A percentile compares a stretch with the other conserved stretches of the same genome.
Evolutionary conservation across 2,329 filamentous ascomycete genomes (phyloP).

Genomic region (Pezicula carpinea): DNA sequence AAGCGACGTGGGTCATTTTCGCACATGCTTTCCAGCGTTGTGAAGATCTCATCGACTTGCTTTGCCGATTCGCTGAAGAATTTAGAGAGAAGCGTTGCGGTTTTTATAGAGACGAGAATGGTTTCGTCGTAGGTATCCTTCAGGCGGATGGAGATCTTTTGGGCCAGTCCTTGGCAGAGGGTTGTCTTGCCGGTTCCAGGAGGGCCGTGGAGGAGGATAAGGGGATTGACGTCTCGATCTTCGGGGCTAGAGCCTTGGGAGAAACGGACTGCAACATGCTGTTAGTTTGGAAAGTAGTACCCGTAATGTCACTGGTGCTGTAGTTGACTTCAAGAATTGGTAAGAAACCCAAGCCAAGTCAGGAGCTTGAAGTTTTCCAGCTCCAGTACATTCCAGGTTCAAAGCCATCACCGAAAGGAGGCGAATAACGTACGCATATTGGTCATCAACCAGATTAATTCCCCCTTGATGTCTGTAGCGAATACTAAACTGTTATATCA

Average conservation of each 20-base stretch:
- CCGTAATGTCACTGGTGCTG: no score
- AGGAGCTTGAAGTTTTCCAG: no score
- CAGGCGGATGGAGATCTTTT: constrained; percentile 43
- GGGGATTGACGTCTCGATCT: constrained; percentile 91
- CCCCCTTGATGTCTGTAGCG: constrained; percentile 23
- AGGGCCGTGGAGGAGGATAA: constrained; percentile 85
- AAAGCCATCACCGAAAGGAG: not conserved
- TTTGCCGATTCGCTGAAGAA: constrained; percentile 43
- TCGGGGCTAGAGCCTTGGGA: constrained; percentile 44
- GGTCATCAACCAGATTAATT: constrained; percentile 23
- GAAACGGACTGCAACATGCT: constrained; percentile 14
- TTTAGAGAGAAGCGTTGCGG: constrained; percentile 39
- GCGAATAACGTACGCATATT: constrained; percentile 22
- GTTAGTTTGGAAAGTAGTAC: not conserved
- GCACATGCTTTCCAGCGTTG: constrained; percentile 29
- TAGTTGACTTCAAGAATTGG: no score
- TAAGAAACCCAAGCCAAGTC: no score
- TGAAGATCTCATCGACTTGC: constrained; percentile 37
- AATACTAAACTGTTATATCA: constrained; percentile 24
- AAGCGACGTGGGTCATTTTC: constrained; percentile 17
- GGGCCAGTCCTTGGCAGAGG: constrained; percentile 91
- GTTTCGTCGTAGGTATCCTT: constrained; percentile 30
- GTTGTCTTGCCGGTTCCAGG: constrained; percentile 91
- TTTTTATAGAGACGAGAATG: constrained; percentile 40
- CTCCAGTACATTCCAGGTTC: not conserved